phyloP scores from a whole-genome alignment of 306 rosid genomes.

The Glycine soja region DNA sequence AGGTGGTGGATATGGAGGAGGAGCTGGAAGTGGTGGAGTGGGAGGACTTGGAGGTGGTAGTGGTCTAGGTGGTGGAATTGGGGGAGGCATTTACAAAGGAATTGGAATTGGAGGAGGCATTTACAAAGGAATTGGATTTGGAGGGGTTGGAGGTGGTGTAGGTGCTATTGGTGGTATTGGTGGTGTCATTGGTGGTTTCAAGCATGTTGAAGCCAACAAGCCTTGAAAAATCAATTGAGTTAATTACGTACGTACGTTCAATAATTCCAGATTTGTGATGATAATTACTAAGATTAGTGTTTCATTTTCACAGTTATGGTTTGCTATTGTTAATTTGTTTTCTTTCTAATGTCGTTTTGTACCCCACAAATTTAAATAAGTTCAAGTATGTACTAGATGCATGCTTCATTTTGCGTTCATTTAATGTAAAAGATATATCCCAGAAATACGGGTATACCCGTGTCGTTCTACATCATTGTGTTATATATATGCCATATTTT shows the following conservation, averaged over 20 bases:
- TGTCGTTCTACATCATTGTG: background rate
- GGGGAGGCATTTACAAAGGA: conserved; percentile 20
- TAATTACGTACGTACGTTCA: background rate
- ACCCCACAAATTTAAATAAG: background rate
- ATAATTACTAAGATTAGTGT: background rate
- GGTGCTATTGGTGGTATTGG: conserved; percentile 28
- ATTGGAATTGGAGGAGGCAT: conserved; percentile 6
- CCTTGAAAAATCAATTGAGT: conserved; percentile 40
- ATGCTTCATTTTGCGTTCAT: background rate
- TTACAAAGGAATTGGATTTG: conserved; percentile 17
- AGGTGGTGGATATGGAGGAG: conserved; percentile 36
- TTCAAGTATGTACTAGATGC: conserved; percentile 2
- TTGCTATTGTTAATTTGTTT: background rate
- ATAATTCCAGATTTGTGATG: background rate
- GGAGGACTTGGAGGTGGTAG: conserved; percentile 46
- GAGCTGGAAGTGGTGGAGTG: conserved; percentile 8
- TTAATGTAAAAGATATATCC: background rate
- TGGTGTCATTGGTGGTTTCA: conserved; percentile 16
- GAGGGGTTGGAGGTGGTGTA: conserved; percentile 6
- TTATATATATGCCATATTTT: background rate
- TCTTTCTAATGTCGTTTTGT: background rate
- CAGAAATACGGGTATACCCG: background rate
- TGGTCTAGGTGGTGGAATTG: conserved; percentile 36
- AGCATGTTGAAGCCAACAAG: conserved; percentile 26
- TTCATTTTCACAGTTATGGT: conserved; percentile 16